These are phyloP conservation scores for Fusarium sp. DNA, from an alignment of 2,329 filamentous ascomycete species.

Conservation along the genomic window DNA sequence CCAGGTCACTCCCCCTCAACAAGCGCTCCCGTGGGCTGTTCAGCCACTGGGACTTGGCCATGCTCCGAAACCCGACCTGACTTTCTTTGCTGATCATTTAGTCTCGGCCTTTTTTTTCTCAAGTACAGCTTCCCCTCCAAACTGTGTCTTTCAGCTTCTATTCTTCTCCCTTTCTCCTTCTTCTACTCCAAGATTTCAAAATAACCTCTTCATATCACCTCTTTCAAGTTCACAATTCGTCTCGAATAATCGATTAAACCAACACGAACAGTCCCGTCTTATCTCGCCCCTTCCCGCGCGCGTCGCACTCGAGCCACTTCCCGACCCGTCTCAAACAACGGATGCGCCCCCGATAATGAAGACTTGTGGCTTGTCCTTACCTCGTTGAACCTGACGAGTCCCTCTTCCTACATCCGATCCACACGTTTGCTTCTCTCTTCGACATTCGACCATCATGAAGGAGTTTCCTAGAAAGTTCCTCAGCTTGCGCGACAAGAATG, in stretches of 20 bases:
- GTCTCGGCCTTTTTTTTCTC: constrained; percentile 38
- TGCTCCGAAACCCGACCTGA: constrained; percentile 10
- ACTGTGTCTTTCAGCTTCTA: constrained; percentile 30
- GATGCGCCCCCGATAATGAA: constrained; percentile 52
- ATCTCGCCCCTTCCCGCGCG: constrained; percentile 12
- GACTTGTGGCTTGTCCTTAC: constrained; percentile 47
- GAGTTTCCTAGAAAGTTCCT: constrained; percentile 74
- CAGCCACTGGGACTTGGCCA: constrained; percentile 34
- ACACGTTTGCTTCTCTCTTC: background rate
- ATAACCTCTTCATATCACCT: constrained; percentile 1
- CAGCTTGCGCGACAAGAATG: constrained; percentile 76
- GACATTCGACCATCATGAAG: constrained; percentile 61
- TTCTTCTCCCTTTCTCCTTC: constrained; percentile 1
- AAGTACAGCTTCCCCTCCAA: constrained; percentile 33
- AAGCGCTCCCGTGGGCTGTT: constrained; percentile 34
- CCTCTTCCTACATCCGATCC: constrained; percentile 23
- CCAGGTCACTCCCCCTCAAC: constrained; percentile 35
- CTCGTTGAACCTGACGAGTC: constrained; percentile 53
- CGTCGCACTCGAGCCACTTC: constrained; percentile 38
- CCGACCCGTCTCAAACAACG: constrained; percentile 32
- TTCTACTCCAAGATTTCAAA: constrained; percentile 2
- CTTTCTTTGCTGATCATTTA: constrained; percentile 18
- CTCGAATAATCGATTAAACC: background rate
- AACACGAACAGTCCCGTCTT: constrained; percentile 11
- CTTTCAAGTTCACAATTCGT: constrained; percentile 1